These are phyloP conservation scores for Atractiella rhizophila DNA, from an alignment of 768 basidiomycete species.

Conservation along the genomic window DNA sequence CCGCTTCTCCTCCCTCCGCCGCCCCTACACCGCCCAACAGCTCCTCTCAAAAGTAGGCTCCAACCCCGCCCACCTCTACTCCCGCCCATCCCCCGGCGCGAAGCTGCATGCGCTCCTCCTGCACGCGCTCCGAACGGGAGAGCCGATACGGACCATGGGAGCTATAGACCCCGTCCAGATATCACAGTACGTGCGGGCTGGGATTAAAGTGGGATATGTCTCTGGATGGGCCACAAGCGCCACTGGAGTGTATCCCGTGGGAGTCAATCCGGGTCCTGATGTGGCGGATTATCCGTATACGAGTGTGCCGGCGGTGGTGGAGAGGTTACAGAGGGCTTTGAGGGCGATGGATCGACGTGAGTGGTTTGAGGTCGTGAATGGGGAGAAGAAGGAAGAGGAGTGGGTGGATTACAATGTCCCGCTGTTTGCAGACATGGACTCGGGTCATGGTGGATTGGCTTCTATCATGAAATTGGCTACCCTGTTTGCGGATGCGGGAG, in stretches of 20 bases:
- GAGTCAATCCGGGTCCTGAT: constrained; percentile 79
- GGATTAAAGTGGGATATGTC: constrained; percentile 71
- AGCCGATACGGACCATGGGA: constrained; percentile 70
- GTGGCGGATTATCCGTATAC: constrained; percentile 82
- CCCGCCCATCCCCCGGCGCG: too few species aligned
- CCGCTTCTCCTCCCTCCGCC: too few species aligned
- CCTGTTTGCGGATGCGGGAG: constrained; percentile 85
- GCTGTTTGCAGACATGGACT: not conserved
- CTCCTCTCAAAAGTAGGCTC: too few species aligned
- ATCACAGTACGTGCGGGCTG: constrained; percentile 74
- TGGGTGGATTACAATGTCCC: constrained; percentile 43
- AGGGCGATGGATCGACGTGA: constrained; percentile 80
- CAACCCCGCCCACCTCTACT: too few species aligned
- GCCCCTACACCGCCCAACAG: too few species aligned
- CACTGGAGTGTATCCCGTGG: constrained; percentile 62
- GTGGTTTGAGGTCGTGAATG: constrained; percentile 38
- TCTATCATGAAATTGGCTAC: constrained; percentile 85
- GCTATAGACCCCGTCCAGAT: constrained; percentile 81
- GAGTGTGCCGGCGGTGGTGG: constrained; percentile 85
- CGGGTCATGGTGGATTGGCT: constrained; percentile 71
- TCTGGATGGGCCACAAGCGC: constrained; percentile 65
- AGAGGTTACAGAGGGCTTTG: constrained; percentile 71
- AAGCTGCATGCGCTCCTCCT: constrained; percentile 51
- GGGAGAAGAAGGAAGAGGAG: constrained; percentile 41
- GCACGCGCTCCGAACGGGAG: constrained; percentile 35